phyloP scores from a whole-genome alignment of 2,329 filamentous ascomycete genomes.

The Lasiodiplodia gonubiensis region DNA sequence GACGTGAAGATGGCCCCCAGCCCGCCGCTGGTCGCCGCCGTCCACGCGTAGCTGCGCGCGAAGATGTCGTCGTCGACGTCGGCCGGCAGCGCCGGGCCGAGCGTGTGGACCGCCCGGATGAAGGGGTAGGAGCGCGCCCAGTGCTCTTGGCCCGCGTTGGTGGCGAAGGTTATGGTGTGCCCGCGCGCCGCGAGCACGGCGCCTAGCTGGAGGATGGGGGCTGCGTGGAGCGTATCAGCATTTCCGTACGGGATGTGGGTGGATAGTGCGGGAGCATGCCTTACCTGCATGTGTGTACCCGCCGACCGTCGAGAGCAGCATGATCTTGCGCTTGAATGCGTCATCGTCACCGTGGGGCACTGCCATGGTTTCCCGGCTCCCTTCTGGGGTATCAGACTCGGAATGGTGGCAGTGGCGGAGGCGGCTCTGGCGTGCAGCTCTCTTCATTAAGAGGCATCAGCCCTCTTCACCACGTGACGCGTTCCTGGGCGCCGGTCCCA shows the following conservation, averaged over 20 bases:
- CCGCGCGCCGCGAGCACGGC: background rate
- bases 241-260: background rate
- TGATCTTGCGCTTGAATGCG: background rate
- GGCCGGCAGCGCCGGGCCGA: background rate
- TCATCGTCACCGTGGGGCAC: background rate
- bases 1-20: background rate
- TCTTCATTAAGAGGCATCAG: background rate
- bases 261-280: background rate
- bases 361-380: background rate
- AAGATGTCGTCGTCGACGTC: background rate
- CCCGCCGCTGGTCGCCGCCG: too few relatives aligned
- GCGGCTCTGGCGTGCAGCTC: background rate
- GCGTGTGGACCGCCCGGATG: background rate
- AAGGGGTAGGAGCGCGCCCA: background rate
- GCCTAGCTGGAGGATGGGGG: background rate
- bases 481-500: background rate
- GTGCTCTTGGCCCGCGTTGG: background rate
- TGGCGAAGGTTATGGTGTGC: background rate
- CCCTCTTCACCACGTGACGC: background rate
- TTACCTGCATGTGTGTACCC: background rate
- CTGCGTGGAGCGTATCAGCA: background rate
- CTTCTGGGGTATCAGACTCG: background rate
- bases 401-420: too few relatives aligned
- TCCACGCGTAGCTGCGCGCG: background rate
- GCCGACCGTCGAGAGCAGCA: background rate